Evolutionary conservation across 164 flowering plant genomes (phyloP), one percentile per base, ranked within the genome.

Genomic region (Vitis rotundifolia): DNA sequence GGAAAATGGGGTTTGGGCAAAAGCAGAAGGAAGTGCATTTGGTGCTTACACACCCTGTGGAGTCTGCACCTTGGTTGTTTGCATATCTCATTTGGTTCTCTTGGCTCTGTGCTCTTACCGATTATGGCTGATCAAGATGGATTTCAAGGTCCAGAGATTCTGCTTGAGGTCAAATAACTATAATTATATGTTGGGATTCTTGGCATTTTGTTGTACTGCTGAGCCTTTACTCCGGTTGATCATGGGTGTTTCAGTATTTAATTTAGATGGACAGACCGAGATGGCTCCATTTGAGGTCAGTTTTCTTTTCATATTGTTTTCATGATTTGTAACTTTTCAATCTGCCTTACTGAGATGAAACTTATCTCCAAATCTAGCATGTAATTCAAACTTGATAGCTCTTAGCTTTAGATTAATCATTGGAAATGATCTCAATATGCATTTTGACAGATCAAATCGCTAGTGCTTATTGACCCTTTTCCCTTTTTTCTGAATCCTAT

Each of bases 31-130:
- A 29, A 89, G 79, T 85, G 92, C 92, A 15, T 86, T 94, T 68
- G 99, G 97, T 26, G 83, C 84, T n/a, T 94, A 91, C 59, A 87
- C 97, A 11, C 97, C 97, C 0, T 94, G 99, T 81, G 93, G 84
- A 22, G 70, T 82, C 16, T 93, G 90, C 69, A 80, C 91, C 11
- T 15, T 94, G 64, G 99, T 89, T 61, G 73, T 85, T 52, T 73
- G 78, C 54, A 64, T 88, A 59, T 89, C 97, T n/a, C 82, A 90
- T 73, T 75, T 94, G 76, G 91, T 81, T 65, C 87, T 92, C 54
- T 26, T 91, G 72, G 79, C 86, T 14, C 69, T 91, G 47, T 87
- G 95, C 77, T 31, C 78, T 1, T 89, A 87, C 63, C 88, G 99
- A 15, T 74, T 85, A 64, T 92, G 95, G 97, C 66, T 77, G 68